Evolutionary conservation across 352 stramenopile species (phyloP), one percentile per base, ranked within the genome.

Genomic region (Phytophthora pinifolia): DNA sequence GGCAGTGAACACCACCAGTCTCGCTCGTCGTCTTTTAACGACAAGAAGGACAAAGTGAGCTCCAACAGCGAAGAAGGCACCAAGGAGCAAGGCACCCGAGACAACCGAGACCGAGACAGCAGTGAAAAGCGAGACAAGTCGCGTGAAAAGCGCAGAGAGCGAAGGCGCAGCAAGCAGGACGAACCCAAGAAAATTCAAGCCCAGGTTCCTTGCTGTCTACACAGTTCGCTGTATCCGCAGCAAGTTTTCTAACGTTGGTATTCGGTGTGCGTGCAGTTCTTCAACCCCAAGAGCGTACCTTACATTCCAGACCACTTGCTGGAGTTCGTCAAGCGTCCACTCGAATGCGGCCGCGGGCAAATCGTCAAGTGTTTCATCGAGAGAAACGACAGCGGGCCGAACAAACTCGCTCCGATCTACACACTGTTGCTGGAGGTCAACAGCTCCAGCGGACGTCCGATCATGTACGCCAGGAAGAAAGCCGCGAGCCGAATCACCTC

Each of bases 291-390:
- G 56, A 81, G 70, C 18, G 82, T 94, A 45, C 85, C 85, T 3
- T 91, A 88, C 49, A 80, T 92, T 37, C 79, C 84, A 0, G 83
- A 92, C 22, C 76, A 95, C 35, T 68, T 96, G 37, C 67, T 91
- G 6, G 72, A 89, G 25, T 96, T 96, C 50, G 78, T 94, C 25
- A 86, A 82, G 51, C 69, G 71, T 0, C 87, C 87, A 18, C 71
- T 92, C 5, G 79, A 92, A 33, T 83, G 68, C 38, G 85, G 80
- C n/a, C 78, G 81, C 14, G 85, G 83, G 14, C 74, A 86, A 44
- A 89, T 92, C 17, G 70, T 92, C 62, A 92, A 92, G 59, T 96
- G 87, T 57, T 96, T 95, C 48, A 96, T 96, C 46, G 85, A 96
- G 54, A 75, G 87, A 46, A 93, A 93, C 39, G 74, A 88, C 37